Conservation (phyloP, 164 flowering plant genomes). For the Macadamia integrifolia region DNA sequence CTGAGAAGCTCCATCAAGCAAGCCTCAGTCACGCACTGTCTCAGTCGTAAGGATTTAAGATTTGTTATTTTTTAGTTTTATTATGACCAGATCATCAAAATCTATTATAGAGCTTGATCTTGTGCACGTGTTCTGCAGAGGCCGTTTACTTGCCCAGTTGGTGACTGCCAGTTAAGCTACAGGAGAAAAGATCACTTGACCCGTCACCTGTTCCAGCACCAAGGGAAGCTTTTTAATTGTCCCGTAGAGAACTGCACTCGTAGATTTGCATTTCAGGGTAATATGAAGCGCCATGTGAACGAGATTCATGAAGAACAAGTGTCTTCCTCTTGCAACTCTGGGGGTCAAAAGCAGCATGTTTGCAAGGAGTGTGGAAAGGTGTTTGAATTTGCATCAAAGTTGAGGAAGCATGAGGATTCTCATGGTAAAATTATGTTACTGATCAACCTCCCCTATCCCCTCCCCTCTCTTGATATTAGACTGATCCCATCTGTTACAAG, state of each 20-base stretch:
- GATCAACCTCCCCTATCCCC: background rate
- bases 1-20: constrained; percentile 97
- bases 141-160: constrained; percentile 62
- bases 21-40: constrained; percentile 70
- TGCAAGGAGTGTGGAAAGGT: constrained; percentile 82
- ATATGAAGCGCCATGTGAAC: constrained; percentile 61
- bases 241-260: constrained; percentile 47
- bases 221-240: constrained; percentile 68
- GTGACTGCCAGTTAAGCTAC: constrained; percentile 66
- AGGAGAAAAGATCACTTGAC: constrained; percentile 84
- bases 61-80: background rate
- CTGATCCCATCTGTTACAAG: background rate
- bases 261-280: constrained; percentile 49
- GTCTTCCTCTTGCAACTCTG: constrained; percentile 7
- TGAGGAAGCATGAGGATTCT: constrained; percentile 68
- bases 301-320: constrained; percentile 48
- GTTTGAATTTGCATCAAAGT: constrained; percentile 56
- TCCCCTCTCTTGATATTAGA: background rate
- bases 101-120: background rate
- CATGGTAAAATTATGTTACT: constrained; percentile 51
- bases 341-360: constrained; percentile 30
- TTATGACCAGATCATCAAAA: background rate
- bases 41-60: constrained; percentile 40
- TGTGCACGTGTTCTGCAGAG: constrained; percentile 38
- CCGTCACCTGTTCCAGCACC: constrained; percentile 64